phyloP scores from a whole-genome alignment of 2,329 filamentous ascomycete species.

The Rhynchosporium agropyri region DNA sequence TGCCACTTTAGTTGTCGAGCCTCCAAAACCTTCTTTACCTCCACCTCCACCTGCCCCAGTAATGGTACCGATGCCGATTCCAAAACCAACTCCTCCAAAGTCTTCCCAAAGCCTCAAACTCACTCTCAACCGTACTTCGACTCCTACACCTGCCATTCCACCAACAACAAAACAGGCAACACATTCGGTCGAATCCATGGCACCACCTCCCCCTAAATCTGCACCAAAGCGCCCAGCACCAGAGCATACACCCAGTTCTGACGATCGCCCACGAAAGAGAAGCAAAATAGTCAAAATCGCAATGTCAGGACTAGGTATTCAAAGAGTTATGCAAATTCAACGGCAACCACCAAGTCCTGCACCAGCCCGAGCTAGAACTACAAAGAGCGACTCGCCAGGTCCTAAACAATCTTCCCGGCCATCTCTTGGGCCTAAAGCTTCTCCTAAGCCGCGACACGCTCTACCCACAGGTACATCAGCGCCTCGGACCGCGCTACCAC shows the following conservation, averaged over 20 bases:
- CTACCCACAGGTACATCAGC: conserved; percentile 9
- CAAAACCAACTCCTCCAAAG: conserved; percentile 13
- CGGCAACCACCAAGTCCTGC: conserved; percentile 30
- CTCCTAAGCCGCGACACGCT: conserved; percentile 19
- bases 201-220: conserved; percentile 11
- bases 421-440: conserved; percentile 23
- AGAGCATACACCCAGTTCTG: conserved; percentile 18
- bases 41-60: conserved; percentile 16
- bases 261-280: conserved; percentile 20
- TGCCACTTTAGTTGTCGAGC: conserved; percentile 14
- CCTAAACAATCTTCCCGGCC: conserved; percentile 31
- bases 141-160: conserved; percentile 5
- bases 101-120: conserved; percentile 7
- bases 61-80: conserved; percentile 1
- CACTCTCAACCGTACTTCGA: conserved; percentile 10
- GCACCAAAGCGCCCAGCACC: conserved; percentile 30
- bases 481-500: conserved; percentile 4
- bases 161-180: conserved; percentile 13
- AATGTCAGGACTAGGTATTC: neutral
- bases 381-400: conserved; percentile 31
- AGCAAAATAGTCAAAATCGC: conserved; percentile 19
- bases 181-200: conserved; percentile 12
- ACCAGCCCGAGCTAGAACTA: conserved; percentile 23
- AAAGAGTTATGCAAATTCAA: conserved; percentile 32
- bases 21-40: conserved; percentile 11